Evolutionary conservation across 2,329 filamentous ascomycete species (phyloP).

Genomic region (Sphaerostilbella broomeana): DNA sequence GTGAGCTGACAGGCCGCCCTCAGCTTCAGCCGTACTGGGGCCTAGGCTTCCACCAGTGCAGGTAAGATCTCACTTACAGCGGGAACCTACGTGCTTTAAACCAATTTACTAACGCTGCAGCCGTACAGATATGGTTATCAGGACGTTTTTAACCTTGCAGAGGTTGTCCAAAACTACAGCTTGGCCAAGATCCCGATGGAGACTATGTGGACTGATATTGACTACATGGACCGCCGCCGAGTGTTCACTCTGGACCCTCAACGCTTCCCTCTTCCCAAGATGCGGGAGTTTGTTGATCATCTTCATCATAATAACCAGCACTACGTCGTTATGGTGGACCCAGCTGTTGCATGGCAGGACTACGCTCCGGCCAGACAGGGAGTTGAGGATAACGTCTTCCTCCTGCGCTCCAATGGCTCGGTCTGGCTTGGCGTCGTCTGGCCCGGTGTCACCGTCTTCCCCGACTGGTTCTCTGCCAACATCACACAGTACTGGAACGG

Average conservation of each 20-base stretch:
- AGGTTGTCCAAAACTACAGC: constrained; percentile 61
- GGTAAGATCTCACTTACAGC: constrained; percentile 28
- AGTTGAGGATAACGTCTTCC: constrained; percentile 40
- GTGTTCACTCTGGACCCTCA: constrained; percentile 61
- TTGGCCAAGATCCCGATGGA: constrained; percentile 61
- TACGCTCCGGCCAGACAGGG: constrained; percentile 37
- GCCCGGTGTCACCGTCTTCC: constrained; percentile 66
- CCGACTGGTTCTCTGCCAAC: constrained; percentile 68
- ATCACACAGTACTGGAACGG: constrained; percentile 62
- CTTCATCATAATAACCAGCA: constrained; percentile 62
- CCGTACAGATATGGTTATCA: constrained; percentile 65
- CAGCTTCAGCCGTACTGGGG: constrained; percentile 77
- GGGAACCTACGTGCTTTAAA: too few relatives aligned
- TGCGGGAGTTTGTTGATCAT: constrained; percentile 60
- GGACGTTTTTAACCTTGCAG: constrained; percentile 62
- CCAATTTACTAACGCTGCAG: too few relatives aligned
- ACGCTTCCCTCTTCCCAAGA: constrained; percentile 56
- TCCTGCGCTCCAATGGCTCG: constrained; percentile 48
- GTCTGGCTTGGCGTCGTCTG: constrained; percentile 63
- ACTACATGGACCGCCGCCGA: constrained; percentile 54
- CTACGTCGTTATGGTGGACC: constrained; percentile 74
- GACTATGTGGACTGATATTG: constrained; percentile 69
- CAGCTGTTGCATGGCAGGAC: constrained; percentile 50
- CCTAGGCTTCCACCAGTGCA: constrained; percentile 75
- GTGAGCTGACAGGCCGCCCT: constrained; percentile 60